Evolutionary conservation across 148 eudicot species (phyloP).

Genomic region (Amaranthus cruentus): DNA sequence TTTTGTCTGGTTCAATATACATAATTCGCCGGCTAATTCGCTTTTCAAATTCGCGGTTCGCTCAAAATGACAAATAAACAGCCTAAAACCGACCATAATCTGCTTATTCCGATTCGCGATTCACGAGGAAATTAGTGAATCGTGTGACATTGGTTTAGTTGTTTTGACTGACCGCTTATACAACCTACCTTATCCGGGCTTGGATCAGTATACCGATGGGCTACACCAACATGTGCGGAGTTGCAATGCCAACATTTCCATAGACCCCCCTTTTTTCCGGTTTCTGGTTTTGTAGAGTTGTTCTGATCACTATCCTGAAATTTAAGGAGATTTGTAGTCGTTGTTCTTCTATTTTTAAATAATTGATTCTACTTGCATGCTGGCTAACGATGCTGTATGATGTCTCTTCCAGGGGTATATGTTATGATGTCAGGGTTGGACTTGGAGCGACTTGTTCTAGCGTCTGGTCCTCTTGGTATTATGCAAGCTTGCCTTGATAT

Average conservation of each 20-base stretch:
- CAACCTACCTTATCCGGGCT: background rate
- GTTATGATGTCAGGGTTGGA: slow-evolving; percentile 99
- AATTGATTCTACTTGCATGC: background rate
- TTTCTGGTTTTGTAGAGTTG: no score
- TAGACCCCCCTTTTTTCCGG: background rate
- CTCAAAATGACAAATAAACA: no score
- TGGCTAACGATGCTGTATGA: slow-evolving; percentile 7
- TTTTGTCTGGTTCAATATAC: background rate
- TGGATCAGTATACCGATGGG: background rate
- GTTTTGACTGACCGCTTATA: background rate
- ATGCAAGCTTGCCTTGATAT: slow-evolving; percentile 98
- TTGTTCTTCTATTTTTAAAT: background rate
- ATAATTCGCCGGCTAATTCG: no score
- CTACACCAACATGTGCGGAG: background rate
- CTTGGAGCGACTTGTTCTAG: slow-evolving; percentile 88
- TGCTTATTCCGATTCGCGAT: no score
- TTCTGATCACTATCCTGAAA: no score
- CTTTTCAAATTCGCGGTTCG: no score
- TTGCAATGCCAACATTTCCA: background rate
- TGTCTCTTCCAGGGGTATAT: slow-evolving; percentile 69
- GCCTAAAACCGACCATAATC: no score
- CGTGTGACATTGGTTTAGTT: background rate
- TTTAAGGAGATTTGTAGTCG: background rate
- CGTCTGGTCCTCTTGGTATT: slow-evolving; percentile 90
- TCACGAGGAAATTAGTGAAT: no score